Evolutionary conservation across 2,329 filamentous ascomycete genomes (phyloP).

Genomic region (Aspergillus hiratsukae): DNA sequence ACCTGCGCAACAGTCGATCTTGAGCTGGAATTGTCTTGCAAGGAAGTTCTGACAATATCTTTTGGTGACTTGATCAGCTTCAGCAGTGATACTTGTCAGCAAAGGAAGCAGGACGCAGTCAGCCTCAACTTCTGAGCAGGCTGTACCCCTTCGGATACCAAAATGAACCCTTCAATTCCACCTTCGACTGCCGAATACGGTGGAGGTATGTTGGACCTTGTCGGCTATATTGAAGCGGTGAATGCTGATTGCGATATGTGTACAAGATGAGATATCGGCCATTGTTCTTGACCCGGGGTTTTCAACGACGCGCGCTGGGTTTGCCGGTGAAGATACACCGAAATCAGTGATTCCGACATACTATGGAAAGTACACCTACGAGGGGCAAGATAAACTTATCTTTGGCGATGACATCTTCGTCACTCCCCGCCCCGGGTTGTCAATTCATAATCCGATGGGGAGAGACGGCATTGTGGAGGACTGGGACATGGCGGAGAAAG

Average conservation of each 20-base stretch:
- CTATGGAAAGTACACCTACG: conserved; percentile 63
- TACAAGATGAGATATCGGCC: conserved; percentile 87
- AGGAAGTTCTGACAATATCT: background rate
- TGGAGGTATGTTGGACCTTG: conserved; percentile 38
- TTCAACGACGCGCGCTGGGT: conserved; percentile 85
- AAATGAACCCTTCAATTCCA: conserved; percentile 42
- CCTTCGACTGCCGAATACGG: conserved; percentile 47
- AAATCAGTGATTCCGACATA: conserved; percentile 89
- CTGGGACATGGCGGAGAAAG: conserved; percentile 83
- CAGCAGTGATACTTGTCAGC: background rate
- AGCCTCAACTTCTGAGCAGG: background rate
- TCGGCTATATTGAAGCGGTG: conserved; percentile 6
- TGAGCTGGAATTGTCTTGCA: background rate
- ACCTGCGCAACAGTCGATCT: background rate
- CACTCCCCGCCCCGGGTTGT: conserved; percentile 68
- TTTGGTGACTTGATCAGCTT: background rate
- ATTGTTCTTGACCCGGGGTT: conserved; percentile 95
- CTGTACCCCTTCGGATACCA: conserved; percentile 6
- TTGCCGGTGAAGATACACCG: conserved; percentile 94
- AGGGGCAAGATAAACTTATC: conserved; percentile 54
- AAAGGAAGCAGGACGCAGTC: background rate
- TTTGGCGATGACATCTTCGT: conserved; percentile 91
- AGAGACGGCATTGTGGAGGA: conserved; percentile 88
- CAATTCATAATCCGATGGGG: conserved; percentile 89
- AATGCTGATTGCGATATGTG: conserved; percentile 6